Conservation (phyloP, 2,329 filamentous ascomycete species). For the Juglanconis juglandina region DNA sequence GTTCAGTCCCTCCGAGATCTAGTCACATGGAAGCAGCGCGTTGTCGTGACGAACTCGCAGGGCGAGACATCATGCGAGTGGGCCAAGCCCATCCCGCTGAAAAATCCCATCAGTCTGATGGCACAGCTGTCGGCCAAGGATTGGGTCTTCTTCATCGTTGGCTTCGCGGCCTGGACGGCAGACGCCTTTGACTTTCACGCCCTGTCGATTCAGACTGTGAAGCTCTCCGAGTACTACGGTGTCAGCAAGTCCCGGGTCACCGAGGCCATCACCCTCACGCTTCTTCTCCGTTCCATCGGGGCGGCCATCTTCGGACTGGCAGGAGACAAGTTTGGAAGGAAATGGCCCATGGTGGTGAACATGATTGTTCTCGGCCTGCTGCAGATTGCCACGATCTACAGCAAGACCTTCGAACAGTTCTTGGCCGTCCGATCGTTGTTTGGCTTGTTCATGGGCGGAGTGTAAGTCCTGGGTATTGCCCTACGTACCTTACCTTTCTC, state of each 20-base stretch:
- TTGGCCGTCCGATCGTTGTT: constrained; percentile 71
- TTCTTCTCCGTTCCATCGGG: constrained; percentile 71
- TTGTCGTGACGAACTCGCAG: constrained; percentile 61
- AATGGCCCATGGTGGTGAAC: constrained; percentile 80
- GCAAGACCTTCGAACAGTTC: constrained; percentile 67
- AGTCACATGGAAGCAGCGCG: constrained; percentile 66
- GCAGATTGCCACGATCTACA: constrained; percentile 75
- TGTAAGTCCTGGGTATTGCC: constrained; percentile 30
- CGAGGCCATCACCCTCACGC: constrained; percentile 71
- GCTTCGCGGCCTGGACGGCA: constrained; percentile 72
- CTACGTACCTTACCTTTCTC: not conserved
- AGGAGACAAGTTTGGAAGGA: constrained; percentile 75
- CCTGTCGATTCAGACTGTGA: constrained; percentile 72
- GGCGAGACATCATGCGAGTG: constrained; percentile 67
- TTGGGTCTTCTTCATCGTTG: constrained; percentile 75
- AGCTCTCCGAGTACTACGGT: constrained; percentile 54
- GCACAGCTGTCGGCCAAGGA: constrained; percentile 60
- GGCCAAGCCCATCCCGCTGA: constrained; percentile 62
- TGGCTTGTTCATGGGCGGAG: constrained; percentile 76
- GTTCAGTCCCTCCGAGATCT: constrained; percentile 27
- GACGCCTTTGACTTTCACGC: constrained; percentile 85
- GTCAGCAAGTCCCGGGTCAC: constrained; percentile 63
- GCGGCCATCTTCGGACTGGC: constrained; percentile 73
- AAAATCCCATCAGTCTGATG: constrained; percentile 69
- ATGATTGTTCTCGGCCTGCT: constrained; percentile 67